A percentile compares a stretch with the other conserved stretches of the same genome.
phyloP scores from a whole-genome alignment of 345 rosid genomes.

The Moricandia moricandioides region DNA sequence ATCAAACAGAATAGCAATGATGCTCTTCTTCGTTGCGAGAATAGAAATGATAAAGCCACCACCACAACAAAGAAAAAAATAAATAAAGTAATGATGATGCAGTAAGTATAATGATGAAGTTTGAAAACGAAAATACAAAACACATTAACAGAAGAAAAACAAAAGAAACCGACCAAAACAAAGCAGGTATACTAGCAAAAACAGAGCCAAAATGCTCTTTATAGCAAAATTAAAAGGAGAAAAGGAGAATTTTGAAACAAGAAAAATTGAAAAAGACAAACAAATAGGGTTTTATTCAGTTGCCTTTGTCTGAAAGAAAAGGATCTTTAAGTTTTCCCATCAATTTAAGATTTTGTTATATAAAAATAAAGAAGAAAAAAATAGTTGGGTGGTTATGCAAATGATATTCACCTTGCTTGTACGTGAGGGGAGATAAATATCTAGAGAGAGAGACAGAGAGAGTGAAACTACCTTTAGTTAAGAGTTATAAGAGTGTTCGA shows the following conservation, averaged over 20 bases:
- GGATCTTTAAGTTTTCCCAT: too few species aligned
- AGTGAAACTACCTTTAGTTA: constrained; percentile 24
- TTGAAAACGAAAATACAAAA: background rate
- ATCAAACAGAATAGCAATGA: constrained; percentile 24
- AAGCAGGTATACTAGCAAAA: constrained; percentile 13
- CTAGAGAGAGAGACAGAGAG: background rate
- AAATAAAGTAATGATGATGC: constrained; percentile 30
- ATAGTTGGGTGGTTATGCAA: constrained; percentile 18
- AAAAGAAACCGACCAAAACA: constrained; percentile 24
- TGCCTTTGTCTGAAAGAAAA: too few species aligned
- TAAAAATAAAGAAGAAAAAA: too few species aligned
- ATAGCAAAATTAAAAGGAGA: too few species aligned
- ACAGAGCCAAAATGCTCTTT: background rate
- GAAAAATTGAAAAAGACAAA: too few species aligned
- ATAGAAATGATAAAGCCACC: constrained; percentile 17
- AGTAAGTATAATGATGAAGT: constrained; percentile 26
- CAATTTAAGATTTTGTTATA: too few species aligned
- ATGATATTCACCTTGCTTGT: constrained; percentile 32
- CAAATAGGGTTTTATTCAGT: too few species aligned
- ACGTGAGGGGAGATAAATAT: constrained; percentile 16
- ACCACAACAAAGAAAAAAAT: constrained; percentile 7
- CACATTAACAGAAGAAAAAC: background rate
- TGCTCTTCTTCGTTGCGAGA: constrained; percentile 23
- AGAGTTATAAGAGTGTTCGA: constrained; percentile 1
- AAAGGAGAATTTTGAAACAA: too few species aligned